phyloP scores from a whole-genome alignment of 768 basidiomycete species.

The Steccherinum ochraceum region DNA sequence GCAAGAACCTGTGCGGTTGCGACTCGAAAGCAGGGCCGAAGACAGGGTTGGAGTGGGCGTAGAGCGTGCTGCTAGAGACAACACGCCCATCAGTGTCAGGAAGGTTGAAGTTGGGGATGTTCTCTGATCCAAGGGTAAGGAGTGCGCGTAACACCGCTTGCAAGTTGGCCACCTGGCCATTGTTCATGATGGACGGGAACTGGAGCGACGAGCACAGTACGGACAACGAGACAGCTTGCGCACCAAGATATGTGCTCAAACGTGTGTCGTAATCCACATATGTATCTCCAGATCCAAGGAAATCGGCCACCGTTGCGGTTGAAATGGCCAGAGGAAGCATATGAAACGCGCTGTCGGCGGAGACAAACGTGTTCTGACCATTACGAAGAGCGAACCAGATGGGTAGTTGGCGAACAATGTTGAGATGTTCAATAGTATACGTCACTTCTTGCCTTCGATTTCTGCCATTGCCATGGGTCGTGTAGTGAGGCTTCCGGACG shows the following conservation, averaged over 20 bases:
- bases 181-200: neutral
- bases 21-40: constrained; percentile 3
- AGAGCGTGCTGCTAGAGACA: constrained; percentile 1
- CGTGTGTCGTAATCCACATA: neutral
- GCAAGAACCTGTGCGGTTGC: constrained; percentile 25
- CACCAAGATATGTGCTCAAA: neutral
- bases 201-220: neutral
- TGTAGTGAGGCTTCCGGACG: neutral
- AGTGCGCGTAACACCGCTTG: neutral
- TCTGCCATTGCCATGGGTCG: neutral
- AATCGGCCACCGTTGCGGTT: neutral
- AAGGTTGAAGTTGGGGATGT: neutral
- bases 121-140: neutral
- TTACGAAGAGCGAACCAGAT: neutral
- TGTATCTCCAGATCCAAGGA: neutral
- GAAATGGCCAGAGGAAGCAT: neutral
- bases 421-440: neutral
- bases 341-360: neutral
- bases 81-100: constrained; percentile 1
- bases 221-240: neutral
- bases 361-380: neutral
- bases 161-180: neutral
- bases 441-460: neutral
- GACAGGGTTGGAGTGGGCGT: neutral
- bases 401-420: neutral